phyloP scores from a whole-genome alignment of 805 yeast genomes.

The Myxozyma mucilagina region DNA sequence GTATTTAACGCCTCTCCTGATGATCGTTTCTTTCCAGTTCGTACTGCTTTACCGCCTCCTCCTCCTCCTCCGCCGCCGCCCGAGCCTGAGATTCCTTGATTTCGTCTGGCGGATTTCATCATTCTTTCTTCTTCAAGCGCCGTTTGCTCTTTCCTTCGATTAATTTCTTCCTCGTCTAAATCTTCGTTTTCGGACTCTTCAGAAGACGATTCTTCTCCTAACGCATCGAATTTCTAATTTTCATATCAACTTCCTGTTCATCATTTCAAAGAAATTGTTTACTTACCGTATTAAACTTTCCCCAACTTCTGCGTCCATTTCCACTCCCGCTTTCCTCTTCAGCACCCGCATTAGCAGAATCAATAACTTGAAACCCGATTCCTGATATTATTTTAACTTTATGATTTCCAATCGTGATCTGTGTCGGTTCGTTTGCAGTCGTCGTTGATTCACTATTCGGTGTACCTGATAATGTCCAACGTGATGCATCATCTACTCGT shows the following conservation, averaged over 20 bases:
- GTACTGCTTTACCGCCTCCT: not conserved
- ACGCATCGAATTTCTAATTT: slow-evolving; percentile 6
- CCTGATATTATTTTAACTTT: slow-evolving; percentile 12
- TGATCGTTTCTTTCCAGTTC: not conserved
- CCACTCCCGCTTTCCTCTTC: slow-evolving; percentile 22
- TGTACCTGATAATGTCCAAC: slow-evolving; percentile 30
- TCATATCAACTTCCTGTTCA: not conserved
- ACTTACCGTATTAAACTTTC: slow-evolving; percentile 20
- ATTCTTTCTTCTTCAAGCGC: slow-evolving; percentile 13
- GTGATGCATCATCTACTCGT: slow-evolving; percentile 34
- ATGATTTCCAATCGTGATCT: not conserved
- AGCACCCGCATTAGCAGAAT: slow-evolving; percentile 1
- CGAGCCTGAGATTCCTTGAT: slow-evolving; percentile 17
- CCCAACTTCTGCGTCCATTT: slow-evolving; percentile 37
- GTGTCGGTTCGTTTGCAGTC: not conserved
- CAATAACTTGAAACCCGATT: slow-evolving; percentile 27
- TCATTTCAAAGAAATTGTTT: not conserved
- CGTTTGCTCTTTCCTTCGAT: not conserved
- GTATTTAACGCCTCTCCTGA: not conserved
- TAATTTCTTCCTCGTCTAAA: slow-evolving; percentile 5
- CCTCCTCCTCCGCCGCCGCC: slow-evolving; percentile 11
- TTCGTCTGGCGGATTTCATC: slow-evolving; percentile 9
- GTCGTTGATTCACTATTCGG: slow-evolving; percentile 1
- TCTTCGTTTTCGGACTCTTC: slow-evolving; percentile 5
- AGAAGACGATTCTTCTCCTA: not conserved